Conservation (phyloP, 176 grass and related monocot genomes). For the Avena eriantha region DNA sequence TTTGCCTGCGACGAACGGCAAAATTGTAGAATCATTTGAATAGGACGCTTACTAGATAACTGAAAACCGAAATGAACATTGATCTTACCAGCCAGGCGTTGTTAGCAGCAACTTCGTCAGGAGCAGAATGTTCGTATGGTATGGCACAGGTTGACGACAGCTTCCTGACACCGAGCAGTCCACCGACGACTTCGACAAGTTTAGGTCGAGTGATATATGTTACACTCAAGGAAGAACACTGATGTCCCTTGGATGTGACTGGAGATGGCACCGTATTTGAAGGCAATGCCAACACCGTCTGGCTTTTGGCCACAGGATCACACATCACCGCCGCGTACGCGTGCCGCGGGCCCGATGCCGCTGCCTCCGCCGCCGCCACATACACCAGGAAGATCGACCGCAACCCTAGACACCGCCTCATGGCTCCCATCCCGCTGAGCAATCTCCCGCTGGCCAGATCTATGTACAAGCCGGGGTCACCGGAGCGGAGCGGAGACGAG, state of each 20-base stretch:
- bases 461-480: constrained; percentile 36
- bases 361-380: constrained; percentile 3
- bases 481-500: not conserved
- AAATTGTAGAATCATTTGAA: not conserved
- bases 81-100: constrained; percentile 53
- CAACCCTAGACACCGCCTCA: not conserved
- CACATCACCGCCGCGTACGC: constrained; percentile 22
- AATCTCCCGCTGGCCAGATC: constrained; percentile 37
- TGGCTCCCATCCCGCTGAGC: constrained; percentile 38
- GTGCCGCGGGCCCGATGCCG: no score
- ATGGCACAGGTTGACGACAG: constrained; percentile 49
- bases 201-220: constrained; percentile 40
- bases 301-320: constrained; percentile 38
- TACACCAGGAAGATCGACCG: constrained; percentile 38
- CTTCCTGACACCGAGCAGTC: constrained; percentile 58
- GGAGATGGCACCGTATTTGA: constrained; percentile 49
- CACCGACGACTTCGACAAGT: constrained; percentile 52
- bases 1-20: constrained; percentile 32
- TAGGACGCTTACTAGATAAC: not conserved
- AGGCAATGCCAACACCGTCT: constrained; percentile 36
- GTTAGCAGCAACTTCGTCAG: constrained; percentile 40
- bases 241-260: constrained; percentile 22
- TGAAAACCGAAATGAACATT: constrained; percentile 15
- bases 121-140: constrained; percentile 14
- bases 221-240: constrained; percentile 48